Evolutionary conservation across 208 protist species (phyloP).

Genomic region (Herpetomonas muscarum): DNA sequence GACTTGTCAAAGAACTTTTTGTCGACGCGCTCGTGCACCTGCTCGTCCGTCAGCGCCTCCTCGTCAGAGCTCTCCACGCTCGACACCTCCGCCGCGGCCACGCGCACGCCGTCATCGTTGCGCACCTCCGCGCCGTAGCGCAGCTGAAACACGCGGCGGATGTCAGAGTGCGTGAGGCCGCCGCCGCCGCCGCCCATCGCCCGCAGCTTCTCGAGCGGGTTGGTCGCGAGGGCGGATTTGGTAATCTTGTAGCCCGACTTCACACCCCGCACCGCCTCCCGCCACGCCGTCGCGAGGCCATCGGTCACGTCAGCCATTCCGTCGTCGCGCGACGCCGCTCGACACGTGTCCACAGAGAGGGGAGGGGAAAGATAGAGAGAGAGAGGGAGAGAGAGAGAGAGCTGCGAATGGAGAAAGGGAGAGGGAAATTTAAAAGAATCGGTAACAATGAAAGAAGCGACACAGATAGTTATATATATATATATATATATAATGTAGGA

Average conservation of each 20-base stretch:
- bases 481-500: conserved; percentile 6
- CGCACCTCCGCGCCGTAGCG: conserved; percentile 53
- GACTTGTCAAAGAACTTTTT: conserved; percentile 82
- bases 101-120: conserved; percentile 24
- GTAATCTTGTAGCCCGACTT: conserved; percentile 73
- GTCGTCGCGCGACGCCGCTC: neutral
- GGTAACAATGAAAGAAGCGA: neutral
- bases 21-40: conserved; percentile 77
- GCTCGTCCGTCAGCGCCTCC: conserved; percentile 73
- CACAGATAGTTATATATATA: neutral
- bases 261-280: conserved; percentile 61
- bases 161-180: conserved; percentile 32
- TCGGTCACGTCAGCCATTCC: conserved; percentile 74
- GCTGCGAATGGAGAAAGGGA: neutral
- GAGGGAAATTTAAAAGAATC: neutral
- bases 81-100: conserved; percentile 27
- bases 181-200: conserved; percentile 18
- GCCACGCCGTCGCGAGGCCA: conserved; percentile 58
- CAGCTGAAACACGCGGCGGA: conserved; percentile 59
- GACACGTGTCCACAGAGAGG: too few species aligned
- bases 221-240: conserved; percentile 56
- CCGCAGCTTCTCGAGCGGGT: conserved; percentile 43
- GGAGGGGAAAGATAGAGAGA: neutral
- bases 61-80: conserved; percentile 66
- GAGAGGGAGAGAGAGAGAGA: conserved; percentile 2